Conservation (phyloP, 805 yeast genomes). For the Hanseniaspora guilliermondii region DNA sequence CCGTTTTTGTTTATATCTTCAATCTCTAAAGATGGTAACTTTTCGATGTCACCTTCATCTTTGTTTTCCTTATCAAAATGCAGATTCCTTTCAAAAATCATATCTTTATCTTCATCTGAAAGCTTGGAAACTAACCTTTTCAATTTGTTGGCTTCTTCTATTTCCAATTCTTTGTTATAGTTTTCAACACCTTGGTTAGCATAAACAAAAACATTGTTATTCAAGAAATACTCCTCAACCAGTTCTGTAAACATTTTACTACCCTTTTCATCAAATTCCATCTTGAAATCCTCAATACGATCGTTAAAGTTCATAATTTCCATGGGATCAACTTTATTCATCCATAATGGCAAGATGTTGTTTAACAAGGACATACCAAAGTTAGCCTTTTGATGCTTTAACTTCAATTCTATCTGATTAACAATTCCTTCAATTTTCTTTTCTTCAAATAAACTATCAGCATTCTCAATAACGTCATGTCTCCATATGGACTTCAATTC, state of each 20-base stretch:
- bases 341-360: conserved; percentile 73
- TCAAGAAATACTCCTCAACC: conserved; percentile 41
- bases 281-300: conserved; percentile 45
- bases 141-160: conserved; percentile 48
- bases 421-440: conserved; percentile 67
- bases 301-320: conserved; percentile 53
- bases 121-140: conserved; percentile 33
- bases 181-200: conserved; percentile 59
- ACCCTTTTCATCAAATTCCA: conserved; percentile 40
- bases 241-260: conserved; percentile 50
- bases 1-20: conserved; percentile 58
- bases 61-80: conserved; percentile 38
- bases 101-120: conserved; percentile 42
- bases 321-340: conserved; percentile 68
- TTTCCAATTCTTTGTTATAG: conserved; percentile 38
- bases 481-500: conserved; percentile 27
- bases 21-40: conserved; percentile 65
- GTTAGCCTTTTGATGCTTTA: conserved; percentile 78
- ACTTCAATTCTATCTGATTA: conserved; percentile 72
- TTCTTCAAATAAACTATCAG: conserved; percentile 21
- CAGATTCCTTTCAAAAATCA: conserved; percentile 49
- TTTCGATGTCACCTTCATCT: conserved; percentile 51
- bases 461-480: conserved; percentile 25
- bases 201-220: conserved; percentile 52
- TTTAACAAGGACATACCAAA: conserved; percentile 73